These are phyloP conservation scores for Pichia norvegensis DNA, from an alignment of 1,139 yeast species.

Conservation along the genomic window DNA sequence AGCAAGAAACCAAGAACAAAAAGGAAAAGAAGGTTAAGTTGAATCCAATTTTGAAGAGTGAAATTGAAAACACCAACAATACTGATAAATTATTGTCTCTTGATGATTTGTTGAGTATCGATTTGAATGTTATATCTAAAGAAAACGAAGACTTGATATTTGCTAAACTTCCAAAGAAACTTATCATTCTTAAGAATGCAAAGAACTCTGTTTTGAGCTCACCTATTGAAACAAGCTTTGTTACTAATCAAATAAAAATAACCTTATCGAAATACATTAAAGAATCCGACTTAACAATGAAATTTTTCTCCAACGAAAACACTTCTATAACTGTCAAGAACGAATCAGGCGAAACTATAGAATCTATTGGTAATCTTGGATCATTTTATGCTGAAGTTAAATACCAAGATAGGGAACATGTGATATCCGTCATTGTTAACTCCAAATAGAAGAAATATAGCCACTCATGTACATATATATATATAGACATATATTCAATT, in stretches of 20 bases:
- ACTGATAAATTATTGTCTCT: constrained; percentile 15
- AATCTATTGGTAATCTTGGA: constrained; percentile 17
- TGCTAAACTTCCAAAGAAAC: constrained; percentile 21
- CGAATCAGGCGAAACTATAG: constrained; percentile 10
- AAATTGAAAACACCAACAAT: constrained; percentile 5
- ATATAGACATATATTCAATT: not conserved
- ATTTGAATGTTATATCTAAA: constrained; percentile 18
- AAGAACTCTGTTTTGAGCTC: constrained; percentile 14
- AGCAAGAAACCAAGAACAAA: constrained; percentile 7
- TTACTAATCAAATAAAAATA: constrained; percentile 11
- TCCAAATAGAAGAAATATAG: constrained; percentile 6
- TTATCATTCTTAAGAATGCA: constrained; percentile 20
- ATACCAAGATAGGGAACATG: constrained; percentile 15
- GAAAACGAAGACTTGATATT: constrained; percentile 16
- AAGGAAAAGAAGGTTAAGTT: constrained; percentile 10
- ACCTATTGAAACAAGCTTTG: constrained; percentile 11
- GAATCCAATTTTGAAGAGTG: constrained; percentile 12
- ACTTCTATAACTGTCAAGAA: constrained; percentile 10
- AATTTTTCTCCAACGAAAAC: constrained; percentile 13
- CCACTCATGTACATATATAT: constrained; percentile 4
- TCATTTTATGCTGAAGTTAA: constrained; percentile 16
- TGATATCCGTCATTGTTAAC: constrained; percentile 18
- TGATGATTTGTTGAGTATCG: constrained; percentile 23
- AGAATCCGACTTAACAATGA: constrained; percentile 13
- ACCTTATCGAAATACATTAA: constrained; percentile 15